Base-by-base conservation (phyloP, 2,329 filamentous ascomycete genomes). In the Dactylonectria macrodidyma region DNA sequence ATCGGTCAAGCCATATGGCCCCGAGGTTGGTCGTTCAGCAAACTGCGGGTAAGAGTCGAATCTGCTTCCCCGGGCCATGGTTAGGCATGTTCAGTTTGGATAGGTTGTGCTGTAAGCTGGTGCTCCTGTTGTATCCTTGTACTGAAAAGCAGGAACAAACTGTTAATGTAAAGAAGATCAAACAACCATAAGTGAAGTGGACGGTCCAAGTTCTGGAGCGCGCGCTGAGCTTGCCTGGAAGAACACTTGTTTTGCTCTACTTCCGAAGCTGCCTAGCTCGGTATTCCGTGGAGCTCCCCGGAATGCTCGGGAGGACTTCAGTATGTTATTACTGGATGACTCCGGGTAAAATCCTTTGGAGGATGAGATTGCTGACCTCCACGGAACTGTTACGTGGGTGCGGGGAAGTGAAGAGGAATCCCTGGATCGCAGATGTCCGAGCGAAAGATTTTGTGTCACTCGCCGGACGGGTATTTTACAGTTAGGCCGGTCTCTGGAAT, bases 241-340 rank as follows among this genome's bases (percentile, higher is more conserved):
- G 48, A 59, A 54, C 24, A 62, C 38, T 50, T 59, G 59, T 54
- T 33, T 41, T 16, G 33, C 14, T 47, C 30, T 41, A 33, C 14
- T 26, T 26, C 44, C 26, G 19, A 24, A 34, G 11, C 14, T 62
- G 46, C 38, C 38, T 36, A 19, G 47, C 34, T 62, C 34, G 50
- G 59, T 52, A 48, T n/a, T 22, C 30, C 41, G 19, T 22, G 46
- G 10, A 55, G 30, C 11, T 16, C 22, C 16, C 55, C 64, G 64
- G 64, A 61, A 59, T 59, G 59, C 48, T 66, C 64, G 64, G 64
- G 64, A 58, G 36, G 52, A 38, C 41, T 56, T 38, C 44, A 48
- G 55, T 33, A 38, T 4, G 57, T 65, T 16, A 61, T 65, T 16
- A 59, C 44, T 61, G 58, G 57, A 22, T 41, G 50, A 34, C 41